These are phyloP conservation scores for Thermomucor indicae-seudaticae DNA, from an alignment of 371 early-diverging fungal genomes.

Conservation along the genomic window DNA sequence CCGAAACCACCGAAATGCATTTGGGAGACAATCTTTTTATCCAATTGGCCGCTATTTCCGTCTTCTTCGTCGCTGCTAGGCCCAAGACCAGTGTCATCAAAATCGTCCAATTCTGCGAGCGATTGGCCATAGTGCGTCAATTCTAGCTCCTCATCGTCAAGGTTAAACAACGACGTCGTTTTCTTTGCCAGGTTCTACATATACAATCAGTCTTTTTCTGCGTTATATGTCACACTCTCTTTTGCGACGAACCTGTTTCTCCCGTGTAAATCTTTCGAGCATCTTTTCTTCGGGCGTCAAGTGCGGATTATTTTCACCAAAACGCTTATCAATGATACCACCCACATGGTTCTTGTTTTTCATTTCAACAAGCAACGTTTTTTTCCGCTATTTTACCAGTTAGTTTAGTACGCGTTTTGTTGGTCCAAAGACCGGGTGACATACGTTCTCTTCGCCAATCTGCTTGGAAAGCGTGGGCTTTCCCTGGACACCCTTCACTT, in stretches of 20 bases:
- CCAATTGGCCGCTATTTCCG: constrained; percentile 60
- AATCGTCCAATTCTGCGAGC: constrained; percentile 78
- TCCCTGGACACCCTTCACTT: constrained; percentile 78
- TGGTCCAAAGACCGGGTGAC: neutral
- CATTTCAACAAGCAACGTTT: constrained; percentile 79
- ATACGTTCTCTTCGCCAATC: constrained; percentile 78
- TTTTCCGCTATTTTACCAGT: constrained; percentile 58
- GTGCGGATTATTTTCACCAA: constrained; percentile 88
- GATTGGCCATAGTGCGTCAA: constrained; percentile 94
- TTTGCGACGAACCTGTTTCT: constrained; percentile 56
- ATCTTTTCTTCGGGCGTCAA: constrained; percentile 94
- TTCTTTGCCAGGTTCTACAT: constrained; percentile 22
- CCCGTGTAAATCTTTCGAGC: constrained; percentile 89
- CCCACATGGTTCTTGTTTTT: constrained; percentile 64
- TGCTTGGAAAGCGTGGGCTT: constrained; percentile 80
- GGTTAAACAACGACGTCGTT: constrained; percentile 64
- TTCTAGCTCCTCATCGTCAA: constrained; percentile 67
- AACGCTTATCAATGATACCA: constrained; percentile 87
- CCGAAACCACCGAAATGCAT: constrained; percentile 91
- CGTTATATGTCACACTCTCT: constrained; percentile 8
- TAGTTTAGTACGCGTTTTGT: neutral
- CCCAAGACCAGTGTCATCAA: constrained; percentile 64
- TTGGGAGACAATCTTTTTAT: constrained; percentile 61
- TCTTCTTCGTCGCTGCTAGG: constrained; percentile 66
- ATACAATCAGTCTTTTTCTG: constrained; percentile 4